Base-by-base conservation (phyloP, 176 grass and related monocot species). In the Oryza australiensis region DNA sequence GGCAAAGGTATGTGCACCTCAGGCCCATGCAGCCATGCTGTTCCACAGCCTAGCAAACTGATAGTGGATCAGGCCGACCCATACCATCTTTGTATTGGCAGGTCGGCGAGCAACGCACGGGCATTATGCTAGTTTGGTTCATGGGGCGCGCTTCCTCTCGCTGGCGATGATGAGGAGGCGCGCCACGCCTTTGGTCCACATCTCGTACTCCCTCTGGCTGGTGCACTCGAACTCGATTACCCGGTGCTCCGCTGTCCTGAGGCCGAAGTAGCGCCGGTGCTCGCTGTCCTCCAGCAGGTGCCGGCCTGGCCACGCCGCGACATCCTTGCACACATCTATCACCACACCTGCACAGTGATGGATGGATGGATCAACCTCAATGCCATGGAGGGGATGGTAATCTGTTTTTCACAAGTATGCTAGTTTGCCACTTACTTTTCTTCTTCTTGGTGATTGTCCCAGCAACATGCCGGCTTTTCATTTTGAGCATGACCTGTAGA, bases 401-500 rank as follows among this genome's bases (percentile, higher is more conserved):
- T 23, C 28, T 41, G 15, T 16, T 53, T 53, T 26, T 27, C 26
- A 2, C 4, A 16, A 64, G 22, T 18, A 29, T 40, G 65, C 26
- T 64, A 45, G 74, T 3, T 6, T 14, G 48, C 6, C 12, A 68
- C 86, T 88, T 84, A 92, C 93, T 88, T 82, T 99, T 99, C 70
- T 99, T 99, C 89, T 99, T 99, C 84, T 99, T 99, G 59, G 91
- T 99, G 68, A 99, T 94, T 5, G 96, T 94, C 80, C 96, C 96
- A 0, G 89, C 96, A 3, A 94, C 89, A 83, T 99, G 96, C 77
- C 82, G 87, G 64, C 96, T 99, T 85, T 99, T 99, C 93, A 94
- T 99, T 86, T 99, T 99, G 7, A 95, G 74, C 74, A 75, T 90
- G 26, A 95, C 95, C 92, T 97, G 64, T 45, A 77, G 26, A 57